Percentiles rank a stretch among this genome's conserved stretches.
phyloP scores from a whole-genome alignment of 768 basidiomycete species.

The Sarcodon sp. region DNA sequence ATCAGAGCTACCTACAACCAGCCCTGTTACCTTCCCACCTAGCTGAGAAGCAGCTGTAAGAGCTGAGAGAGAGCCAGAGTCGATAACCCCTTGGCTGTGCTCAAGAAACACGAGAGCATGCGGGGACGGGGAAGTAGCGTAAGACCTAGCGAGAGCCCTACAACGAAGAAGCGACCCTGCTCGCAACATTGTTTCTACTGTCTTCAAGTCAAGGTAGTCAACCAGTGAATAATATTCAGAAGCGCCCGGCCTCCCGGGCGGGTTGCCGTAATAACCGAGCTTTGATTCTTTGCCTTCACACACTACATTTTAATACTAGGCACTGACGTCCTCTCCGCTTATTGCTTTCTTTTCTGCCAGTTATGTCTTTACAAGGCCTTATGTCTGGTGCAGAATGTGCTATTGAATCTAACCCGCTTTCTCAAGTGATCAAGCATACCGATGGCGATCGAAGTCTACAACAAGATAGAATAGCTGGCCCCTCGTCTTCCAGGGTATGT shows the following conservation, averaged over 20 bases:
- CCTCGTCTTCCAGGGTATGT: constrained; percentile 59
- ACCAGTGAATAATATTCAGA: no score
- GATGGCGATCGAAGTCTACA: constrained; percentile 84
- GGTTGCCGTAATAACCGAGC: no score
- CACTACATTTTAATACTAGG: no score
- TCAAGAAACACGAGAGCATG: constrained; percentile 86
- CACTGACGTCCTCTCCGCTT: no score
- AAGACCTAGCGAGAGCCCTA: constrained; percentile 23
- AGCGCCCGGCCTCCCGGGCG: no score
- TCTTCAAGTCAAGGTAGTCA: no score
- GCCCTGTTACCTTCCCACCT: constrained; percentile 75
- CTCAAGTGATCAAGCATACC: constrained; percentile 82
- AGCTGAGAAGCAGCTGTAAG: constrained; percentile 82
- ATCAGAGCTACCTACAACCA: constrained; percentile 58
- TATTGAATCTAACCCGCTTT: constrained; percentile 70
- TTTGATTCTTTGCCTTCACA: no score
- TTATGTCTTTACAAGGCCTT: constrained; percentile 67
- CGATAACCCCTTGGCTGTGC: constrained; percentile 70
- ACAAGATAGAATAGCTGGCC: constrained; percentile 64
- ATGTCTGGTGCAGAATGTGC: constrained; percentile 89
- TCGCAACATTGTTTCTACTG: constrained; percentile 6
- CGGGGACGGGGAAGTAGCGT: constrained; percentile 48
- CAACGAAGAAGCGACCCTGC: constrained; percentile 3
- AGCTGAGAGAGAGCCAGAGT: constrained; percentile 79
- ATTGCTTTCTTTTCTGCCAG: not conserved